These are phyloP conservation scores for Orobanche coerulescens DNA, from an alignment of 257 asterid species.

Conservation along the genomic window DNA sequence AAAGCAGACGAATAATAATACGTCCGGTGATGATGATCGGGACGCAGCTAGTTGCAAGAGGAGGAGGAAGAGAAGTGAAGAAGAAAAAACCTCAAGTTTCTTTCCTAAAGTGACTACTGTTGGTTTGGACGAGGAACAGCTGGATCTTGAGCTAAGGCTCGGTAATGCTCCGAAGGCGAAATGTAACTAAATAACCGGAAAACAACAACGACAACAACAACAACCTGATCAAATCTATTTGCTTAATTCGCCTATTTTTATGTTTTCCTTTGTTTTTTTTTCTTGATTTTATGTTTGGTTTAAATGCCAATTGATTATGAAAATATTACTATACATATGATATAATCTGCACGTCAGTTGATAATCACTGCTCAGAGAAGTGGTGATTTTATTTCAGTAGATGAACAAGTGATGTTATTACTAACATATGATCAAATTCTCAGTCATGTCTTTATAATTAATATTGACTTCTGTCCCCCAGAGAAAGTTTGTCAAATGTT, in stretches of 20 bases:
- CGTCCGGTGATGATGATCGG: constrained; percentile 34
- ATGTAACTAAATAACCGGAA: background rate
- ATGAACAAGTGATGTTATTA: background rate
- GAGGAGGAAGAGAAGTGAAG: constrained; percentile 51
- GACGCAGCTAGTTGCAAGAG: constrained; percentile 49
- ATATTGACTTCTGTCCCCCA: constrained; percentile 9
- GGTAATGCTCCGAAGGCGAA: constrained; percentile 65
- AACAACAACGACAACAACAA: too few relatives aligned
- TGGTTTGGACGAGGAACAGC: constrained; percentile 37
- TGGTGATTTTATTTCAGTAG: background rate
- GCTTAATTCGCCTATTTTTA: constrained; percentile 4
- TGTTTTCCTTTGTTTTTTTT: background rate
- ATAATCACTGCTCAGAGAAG: too few relatives aligned
- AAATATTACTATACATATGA: constrained; percentile 9
- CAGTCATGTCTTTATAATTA: background rate
- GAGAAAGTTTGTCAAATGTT: background rate
- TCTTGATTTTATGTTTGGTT: background rate
- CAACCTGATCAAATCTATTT: background rate
- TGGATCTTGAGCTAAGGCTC: constrained; percentile 92
- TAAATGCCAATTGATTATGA: constrained; percentile 12
- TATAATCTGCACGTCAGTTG: too few relatives aligned
- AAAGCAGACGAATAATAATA: background rate
- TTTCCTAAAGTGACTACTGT: constrained; percentile 28
- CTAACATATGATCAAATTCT: too few relatives aligned
- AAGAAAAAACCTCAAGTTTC: constrained; percentile 27